A percentile compares a stretch with the other conserved stretches of the same genome.
Evolutionary conservation across 2,329 filamentous ascomycete genomes (phyloP).

Genomic region (Botrytis deweyae): DNA sequence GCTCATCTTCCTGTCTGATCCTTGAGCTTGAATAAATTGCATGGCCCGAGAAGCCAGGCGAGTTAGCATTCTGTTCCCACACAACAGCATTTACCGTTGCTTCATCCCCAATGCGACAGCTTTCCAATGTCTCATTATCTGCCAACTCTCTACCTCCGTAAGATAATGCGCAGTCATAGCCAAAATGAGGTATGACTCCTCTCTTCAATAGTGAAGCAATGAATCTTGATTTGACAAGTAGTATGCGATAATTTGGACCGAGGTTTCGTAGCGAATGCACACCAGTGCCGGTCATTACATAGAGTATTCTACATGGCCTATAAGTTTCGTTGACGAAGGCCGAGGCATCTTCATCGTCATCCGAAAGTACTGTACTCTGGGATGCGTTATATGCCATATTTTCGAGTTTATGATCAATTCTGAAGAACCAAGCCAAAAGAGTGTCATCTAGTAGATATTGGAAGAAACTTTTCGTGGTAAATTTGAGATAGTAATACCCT

Average conservation of each 20-base stretch:
- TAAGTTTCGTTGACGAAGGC: background rate
- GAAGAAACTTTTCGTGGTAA: background rate
- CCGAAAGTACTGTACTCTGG: background rate
- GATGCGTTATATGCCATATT: background rate
- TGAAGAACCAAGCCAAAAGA: background rate
- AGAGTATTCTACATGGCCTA: background rate
- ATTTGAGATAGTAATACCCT: background rate
- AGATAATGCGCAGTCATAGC: background rate
- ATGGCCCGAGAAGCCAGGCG: background rate
- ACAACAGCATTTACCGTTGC: conserved; percentile 14
- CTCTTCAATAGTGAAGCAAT: background rate
- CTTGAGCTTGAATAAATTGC: background rate
- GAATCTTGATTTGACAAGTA: conserved; percentile 1
- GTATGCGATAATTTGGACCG: background rate
- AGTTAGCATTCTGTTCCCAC: background rate
- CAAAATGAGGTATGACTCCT: background rate
- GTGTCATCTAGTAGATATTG: background rate
- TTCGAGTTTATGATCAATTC: background rate
- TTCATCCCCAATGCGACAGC: background rate
- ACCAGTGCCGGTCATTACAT: background rate
- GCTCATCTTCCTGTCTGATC: background rate
- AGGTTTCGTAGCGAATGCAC: background rate
- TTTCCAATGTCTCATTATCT: background rate
- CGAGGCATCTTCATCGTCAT: background rate
- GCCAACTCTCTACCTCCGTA: conserved; percentile 4